Conservation (phyloP, 345 rosid species). For the Punica granatum region DNA sequence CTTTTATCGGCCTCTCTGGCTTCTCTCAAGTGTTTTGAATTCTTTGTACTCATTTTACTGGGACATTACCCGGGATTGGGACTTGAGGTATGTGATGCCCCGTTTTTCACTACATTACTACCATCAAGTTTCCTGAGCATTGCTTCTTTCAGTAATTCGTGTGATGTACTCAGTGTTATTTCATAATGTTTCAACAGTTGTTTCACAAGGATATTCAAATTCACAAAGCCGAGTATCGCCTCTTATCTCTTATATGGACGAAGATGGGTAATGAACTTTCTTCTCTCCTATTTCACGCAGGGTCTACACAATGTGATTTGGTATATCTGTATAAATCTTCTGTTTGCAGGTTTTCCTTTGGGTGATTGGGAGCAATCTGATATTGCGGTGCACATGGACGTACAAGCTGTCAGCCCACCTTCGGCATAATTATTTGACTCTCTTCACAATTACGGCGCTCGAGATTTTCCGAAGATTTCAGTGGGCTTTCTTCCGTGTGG, state of each 20-base stretch:
- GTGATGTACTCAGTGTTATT: neutral
- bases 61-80: slow-evolving; percentile 96
- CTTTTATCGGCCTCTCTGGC: slow-evolving; percentile 89
- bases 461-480: slow-evolving; percentile 88
- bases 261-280: slow-evolving; percentile 60
- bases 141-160: neutral
- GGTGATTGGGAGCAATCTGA: slow-evolving; percentile 88
- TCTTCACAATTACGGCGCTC: slow-evolving; percentile 65
- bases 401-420: slow-evolving; percentile 96
- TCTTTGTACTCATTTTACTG: slow-evolving; percentile 88
- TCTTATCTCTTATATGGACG: slow-evolving; percentile 57
- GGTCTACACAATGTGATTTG: no score
- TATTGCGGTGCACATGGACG: slow-evolving; percentile 93
- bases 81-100: slow-evolving; percentile 57
- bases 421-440: slow-evolving; percentile 78
- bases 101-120: neutral
- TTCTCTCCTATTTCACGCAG: neutral
- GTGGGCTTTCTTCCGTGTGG: slow-evolving; percentile 93
- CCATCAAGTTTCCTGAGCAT: neutral
- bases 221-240: slow-evolving; percentile 48
- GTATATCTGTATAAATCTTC: no score
- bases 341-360: slow-evolving; percentile 65
- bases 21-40: slow-evolving; percentile 69
- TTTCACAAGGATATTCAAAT: slow-evolving; percentile 86
- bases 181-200: slow-evolving; percentile 27